Conservation (phyloP, 352 stramenopile genomes). For the Stephanocyclus meneghinianus region DNA sequence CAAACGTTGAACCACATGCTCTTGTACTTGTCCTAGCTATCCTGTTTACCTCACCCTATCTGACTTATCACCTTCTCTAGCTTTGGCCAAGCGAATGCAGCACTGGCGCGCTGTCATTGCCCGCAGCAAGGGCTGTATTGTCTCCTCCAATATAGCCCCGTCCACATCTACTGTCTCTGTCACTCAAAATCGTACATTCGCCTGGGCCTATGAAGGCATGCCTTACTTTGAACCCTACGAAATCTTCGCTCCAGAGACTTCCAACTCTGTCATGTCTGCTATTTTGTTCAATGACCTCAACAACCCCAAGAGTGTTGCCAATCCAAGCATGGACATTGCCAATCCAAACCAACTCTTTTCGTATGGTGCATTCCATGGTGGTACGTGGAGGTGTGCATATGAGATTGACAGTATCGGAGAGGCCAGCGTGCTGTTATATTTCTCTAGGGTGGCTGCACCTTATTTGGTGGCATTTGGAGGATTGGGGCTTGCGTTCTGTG, state of each 20-base stretch:
- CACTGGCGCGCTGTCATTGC: constrained; percentile 87
- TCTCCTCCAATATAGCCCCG: constrained; percentile 88
- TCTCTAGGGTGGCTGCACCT: constrained; percentile 60
- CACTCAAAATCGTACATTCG: constrained; percentile 82
- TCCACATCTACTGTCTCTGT: constrained; percentile 86
- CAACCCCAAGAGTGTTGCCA: constrained; percentile 63
- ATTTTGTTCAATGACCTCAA: constrained; percentile 83
- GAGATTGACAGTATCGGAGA: constrained; percentile 83
- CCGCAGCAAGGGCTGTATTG: constrained; percentile 81
- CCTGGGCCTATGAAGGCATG: constrained; percentile 85
- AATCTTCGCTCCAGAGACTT: constrained; percentile 83
- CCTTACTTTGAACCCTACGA: constrained; percentile 83
- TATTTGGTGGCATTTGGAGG: constrained; percentile 51
- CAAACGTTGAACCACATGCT: neutral
- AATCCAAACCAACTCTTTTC: constrained; percentile 84
- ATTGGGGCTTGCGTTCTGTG: constrained; percentile 37
- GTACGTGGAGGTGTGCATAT: constrained; percentile 81
- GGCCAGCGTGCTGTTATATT: constrained; percentile 82
- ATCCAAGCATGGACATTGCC: constrained; percentile 68
- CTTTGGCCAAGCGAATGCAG: constrained; percentile 88
- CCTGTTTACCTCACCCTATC: too few species aligned
- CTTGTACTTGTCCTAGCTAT: neutral
- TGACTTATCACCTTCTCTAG: neutral
- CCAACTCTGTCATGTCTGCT: constrained; percentile 84
- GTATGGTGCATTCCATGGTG: constrained; percentile 79